Percentiles rank a stretch among this genome's conserved stretches.
Conservation (phyloP, 495 filamentous ascomycete species). For the Aspergillus cavernicola region DNA sequence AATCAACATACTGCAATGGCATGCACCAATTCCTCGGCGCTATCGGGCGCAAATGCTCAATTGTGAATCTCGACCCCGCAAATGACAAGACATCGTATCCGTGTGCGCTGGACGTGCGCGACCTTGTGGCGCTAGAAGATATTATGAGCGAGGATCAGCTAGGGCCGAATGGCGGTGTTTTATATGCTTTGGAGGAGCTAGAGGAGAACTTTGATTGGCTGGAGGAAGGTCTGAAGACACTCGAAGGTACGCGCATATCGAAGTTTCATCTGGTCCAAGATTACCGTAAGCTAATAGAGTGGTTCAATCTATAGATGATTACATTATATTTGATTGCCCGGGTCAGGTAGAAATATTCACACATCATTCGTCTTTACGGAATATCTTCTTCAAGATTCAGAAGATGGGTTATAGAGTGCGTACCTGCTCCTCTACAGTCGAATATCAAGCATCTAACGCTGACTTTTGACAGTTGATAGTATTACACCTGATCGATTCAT, state of each 20-base stretch:
- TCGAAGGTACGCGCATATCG: constrained; percentile 50
- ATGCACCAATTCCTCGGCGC: constrained; percentile 98
- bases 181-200: constrained; percentile 94
- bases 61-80: constrained; percentile 95
- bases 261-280: neutral
- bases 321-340: constrained; percentile 92
- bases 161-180: constrained; percentile 85
- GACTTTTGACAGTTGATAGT: constrained; percentile 68
- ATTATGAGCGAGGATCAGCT: constrained; percentile 91
- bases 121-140: constrained; percentile 84
- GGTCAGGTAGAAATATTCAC: constrained; percentile 97
- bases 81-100: constrained; percentile 69
- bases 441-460: constrained; percentile 14
- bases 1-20: constrained; percentile 96
- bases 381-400: constrained; percentile 84
- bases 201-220: constrained; percentile 91
- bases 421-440: neutral
- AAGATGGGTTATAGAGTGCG: constrained; percentile 90
- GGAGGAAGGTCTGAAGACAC: constrained; percentile 67
- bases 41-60: constrained; percentile 88
- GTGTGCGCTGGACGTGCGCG: constrained; percentile 85
- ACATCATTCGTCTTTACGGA: constrained; percentile 83
- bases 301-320: constrained; percentile 65
- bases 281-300: constrained; percentile 2
- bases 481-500: constrained; percentile 85